These are phyloP conservation scores for Rachicladosporium sp. DNA, from an alignment of 2,329 filamentous ascomycete species.

Conservation along the genomic window DNA sequence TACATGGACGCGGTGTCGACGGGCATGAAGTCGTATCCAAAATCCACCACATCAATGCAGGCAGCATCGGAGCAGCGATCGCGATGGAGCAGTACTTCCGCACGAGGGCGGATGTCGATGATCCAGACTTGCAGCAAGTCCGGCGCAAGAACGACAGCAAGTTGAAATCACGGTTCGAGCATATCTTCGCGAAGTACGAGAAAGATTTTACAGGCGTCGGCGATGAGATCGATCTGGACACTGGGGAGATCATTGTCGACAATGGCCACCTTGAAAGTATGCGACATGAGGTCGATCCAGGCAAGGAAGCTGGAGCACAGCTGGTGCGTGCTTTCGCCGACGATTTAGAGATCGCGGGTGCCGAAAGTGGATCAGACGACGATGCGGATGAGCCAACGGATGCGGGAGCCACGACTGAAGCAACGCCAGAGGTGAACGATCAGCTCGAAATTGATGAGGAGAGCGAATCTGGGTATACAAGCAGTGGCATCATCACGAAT, in stretches of 20 bases:
- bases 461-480: conserved; percentile 2
- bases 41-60: too few relatives aligned
- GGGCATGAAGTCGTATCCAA: too few relatives aligned
- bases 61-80: too few relatives aligned
- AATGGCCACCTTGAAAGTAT: conserved; percentile 71
- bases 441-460: conserved; percentile 8
- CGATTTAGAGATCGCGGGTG: conserved; percentile 23
- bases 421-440: conserved; percentile 3
- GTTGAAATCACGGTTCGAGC: conserved; percentile 73
- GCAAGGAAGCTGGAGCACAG: conserved; percentile 20
- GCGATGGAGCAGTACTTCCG: conserved; percentile 7
- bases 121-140: conserved; percentile 6
- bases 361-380: conserved; percentile 25
- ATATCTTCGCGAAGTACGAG: conserved; percentile 80
- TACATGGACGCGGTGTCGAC: too few relatives aligned
- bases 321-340: conserved; percentile 21
- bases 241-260: conserved; percentile 73
- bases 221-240: conserved; percentile 79
- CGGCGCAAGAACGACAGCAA: conserved; percentile 50
- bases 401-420: background rate
- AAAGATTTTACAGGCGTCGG: conserved; percentile 71
- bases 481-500: background rate
- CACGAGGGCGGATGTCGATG: conserved; percentile 4
- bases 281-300: conserved; percentile 43
- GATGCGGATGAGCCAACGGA: conserved; percentile 9